Evolutionary conservation across 345 rosid genomes (phyloP).

Genomic region (Salix viminalis): DNA sequence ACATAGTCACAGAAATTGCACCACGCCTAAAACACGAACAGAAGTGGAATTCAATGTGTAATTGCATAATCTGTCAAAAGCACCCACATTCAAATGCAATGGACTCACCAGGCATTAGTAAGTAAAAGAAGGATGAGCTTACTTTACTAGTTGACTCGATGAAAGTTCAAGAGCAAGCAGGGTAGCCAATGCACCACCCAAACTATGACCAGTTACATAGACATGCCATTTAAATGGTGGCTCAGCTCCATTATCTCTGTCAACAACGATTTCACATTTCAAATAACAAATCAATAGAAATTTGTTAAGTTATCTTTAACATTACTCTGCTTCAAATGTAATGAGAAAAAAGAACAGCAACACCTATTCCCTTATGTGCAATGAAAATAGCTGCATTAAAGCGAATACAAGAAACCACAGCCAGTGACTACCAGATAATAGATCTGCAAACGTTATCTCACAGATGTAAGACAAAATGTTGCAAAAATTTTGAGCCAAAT

Average conservation of each 20-base stretch:
- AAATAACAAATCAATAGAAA: not conserved
- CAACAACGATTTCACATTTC: conserved; percentile 5
- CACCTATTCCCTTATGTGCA: too few species aligned
- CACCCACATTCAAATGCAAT: not conserved
- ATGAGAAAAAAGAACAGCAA: too few species aligned
- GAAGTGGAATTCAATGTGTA: conserved; percentile 3
- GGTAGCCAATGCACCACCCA: conserved; percentile 95
- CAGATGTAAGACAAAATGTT: not conserved
- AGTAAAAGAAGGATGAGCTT: conserved; percentile 22
- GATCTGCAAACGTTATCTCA: not conserved
- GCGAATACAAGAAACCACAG: too few species aligned
- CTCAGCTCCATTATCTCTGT: conserved; percentile 57
- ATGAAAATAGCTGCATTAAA: too few species aligned
- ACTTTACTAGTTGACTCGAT: conserved; percentile 82
- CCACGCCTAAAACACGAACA: conserved; percentile 44
- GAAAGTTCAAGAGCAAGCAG: conserved; percentile 91
- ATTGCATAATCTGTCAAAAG: not conserved
- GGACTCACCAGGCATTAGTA: not conserved
- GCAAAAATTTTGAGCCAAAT: not conserved
- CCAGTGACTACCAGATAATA: too few species aligned
- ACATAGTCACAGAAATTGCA: conserved; percentile 74
- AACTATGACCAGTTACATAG: conserved; percentile 94
- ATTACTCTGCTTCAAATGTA: too few species aligned
- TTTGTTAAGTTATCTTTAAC: not conserved
- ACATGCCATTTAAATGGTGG: conserved; percentile 62